Evolutionary conservation across 1,284 basidiomycete genomes (phyloP).

Genomic region (Apiotrichum akiyoshidainum): DNA sequence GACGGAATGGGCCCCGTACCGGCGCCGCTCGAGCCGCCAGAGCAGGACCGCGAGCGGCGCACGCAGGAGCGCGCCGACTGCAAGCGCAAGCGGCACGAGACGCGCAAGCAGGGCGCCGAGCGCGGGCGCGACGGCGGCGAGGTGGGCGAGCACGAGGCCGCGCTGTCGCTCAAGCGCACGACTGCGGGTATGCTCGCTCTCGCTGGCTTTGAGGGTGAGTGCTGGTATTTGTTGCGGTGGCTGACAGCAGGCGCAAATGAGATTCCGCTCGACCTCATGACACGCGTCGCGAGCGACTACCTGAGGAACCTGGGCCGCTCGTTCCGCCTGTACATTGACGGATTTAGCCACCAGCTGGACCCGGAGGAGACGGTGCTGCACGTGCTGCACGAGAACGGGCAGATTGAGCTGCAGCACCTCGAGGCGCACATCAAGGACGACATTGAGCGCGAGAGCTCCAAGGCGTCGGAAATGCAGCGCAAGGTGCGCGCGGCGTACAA

Average conservation of each 20-base stretch:
- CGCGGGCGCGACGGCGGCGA: slow-evolving; percentile 36
- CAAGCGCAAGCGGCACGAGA: slow-evolving; percentile 22
- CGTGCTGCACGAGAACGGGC: slow-evolving; percentile 81
- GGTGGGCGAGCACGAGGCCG: slow-evolving; percentile 44
- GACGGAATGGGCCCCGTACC: slow-evolving; percentile 38
- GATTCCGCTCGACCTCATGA: slow-evolving; percentile 73
- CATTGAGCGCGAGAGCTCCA: slow-evolving; percentile 72
- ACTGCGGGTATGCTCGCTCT: slow-evolving; percentile 72
- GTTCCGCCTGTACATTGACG: slow-evolving; percentile 74
- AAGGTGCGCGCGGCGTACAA: slow-evolving; percentile 78
- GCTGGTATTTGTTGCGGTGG: neutral
- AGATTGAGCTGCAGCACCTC: slow-evolving; percentile 68
- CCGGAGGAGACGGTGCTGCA: slow-evolving; percentile 90
- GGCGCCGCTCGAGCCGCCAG: slow-evolving; percentile 24
- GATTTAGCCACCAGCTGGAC: slow-evolving; percentile 72
- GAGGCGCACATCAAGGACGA: slow-evolving; percentile 88
- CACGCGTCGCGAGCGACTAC: slow-evolving; percentile 75
- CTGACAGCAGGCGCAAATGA: slow-evolving; percentile 52
- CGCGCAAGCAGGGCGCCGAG: slow-evolving; percentile 24
- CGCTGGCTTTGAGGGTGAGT: slow-evolving; percentile 80
- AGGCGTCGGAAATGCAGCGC: slow-evolving; percentile 75
- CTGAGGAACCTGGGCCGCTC: slow-evolving; percentile 81
- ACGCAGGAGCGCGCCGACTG: slow-evolving; percentile 18
- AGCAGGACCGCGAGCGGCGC: slow-evolving; percentile 20
- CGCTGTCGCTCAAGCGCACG: slow-evolving; percentile 36